These are phyloP conservation scores for Lippia alba DNA, from an alignment of 305 asterid species.

Conservation along the genomic window DNA sequence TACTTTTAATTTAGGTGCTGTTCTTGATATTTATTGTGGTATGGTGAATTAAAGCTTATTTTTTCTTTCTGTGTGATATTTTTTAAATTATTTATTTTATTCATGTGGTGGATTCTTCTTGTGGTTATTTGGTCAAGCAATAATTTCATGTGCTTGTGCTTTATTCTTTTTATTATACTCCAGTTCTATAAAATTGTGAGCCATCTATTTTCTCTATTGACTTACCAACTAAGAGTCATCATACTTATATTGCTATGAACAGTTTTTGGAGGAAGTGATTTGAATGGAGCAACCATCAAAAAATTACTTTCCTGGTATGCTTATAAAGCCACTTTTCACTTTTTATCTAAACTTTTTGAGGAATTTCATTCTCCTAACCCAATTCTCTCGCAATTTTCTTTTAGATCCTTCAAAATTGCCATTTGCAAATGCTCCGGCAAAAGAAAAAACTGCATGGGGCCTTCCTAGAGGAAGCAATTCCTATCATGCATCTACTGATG, in stretches of 20 bases:
- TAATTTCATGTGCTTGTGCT: constrained; percentile 19
- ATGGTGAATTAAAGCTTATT: constrained; percentile 20
- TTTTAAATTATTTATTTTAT: not conserved
- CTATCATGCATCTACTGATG: constrained; percentile 61
- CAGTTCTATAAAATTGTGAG: not conserved
- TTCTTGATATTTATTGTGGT: constrained; percentile 5
- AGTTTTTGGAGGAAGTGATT: constrained; percentile 48
- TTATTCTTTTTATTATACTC: not conserved
- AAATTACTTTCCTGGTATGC: constrained; percentile 45
- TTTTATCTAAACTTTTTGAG: constrained; percentile 16
- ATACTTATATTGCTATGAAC: constrained; percentile 14
- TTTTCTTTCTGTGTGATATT: constrained; percentile 7
- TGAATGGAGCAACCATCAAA: constrained; percentile 54
- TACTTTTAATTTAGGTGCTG: constrained; percentile 7
- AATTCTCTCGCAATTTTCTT: constrained; percentile 29
- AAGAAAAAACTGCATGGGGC: constrained; percentile 62
- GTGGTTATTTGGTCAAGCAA: not conserved
- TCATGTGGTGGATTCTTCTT: not conserved
- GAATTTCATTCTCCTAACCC: constrained; percentile 18
- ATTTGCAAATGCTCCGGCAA: constrained; percentile 37
- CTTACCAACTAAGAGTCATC: constrained; percentile 25
- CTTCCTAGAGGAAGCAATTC: constrained; percentile 53
- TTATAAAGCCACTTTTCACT: constrained; percentile 21
- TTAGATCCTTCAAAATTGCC: constrained; percentile 44
- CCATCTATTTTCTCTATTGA: not conserved